These are phyloP conservation scores for Diaporthe vexans DNA, from an alignment of 2,329 filamentous ascomycete species.

Conservation along the genomic window DNA sequence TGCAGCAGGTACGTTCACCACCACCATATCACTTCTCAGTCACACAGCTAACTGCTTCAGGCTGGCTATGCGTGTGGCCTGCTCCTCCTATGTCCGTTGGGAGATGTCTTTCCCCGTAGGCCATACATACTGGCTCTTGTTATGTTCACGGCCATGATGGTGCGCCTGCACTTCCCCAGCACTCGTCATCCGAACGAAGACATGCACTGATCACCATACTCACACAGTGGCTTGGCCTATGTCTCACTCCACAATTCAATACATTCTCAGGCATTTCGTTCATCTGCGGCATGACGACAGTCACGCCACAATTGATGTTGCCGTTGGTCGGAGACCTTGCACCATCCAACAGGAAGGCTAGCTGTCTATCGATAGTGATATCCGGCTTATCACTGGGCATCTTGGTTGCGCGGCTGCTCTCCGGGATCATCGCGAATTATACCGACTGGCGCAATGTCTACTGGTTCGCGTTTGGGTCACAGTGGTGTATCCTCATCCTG, in stretches of 20 bases:
- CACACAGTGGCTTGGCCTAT: slow-evolving; percentile 75
- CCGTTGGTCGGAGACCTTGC: slow-evolving; percentile 85
- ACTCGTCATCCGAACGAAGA: neutral
- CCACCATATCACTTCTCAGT: too few species aligned
- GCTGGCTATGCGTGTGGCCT: slow-evolving; percentile 83
- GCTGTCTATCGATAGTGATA: slow-evolving; percentile 80
- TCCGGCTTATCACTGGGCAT: slow-evolving; percentile 83
- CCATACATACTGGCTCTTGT: slow-evolving; percentile 78
- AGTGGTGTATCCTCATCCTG: slow-evolving; percentile 74
- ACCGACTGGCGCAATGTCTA: slow-evolving; percentile 83
- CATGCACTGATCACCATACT: neutral
- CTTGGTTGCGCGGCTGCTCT: slow-evolving; percentile 80
- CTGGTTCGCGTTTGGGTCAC: slow-evolving; percentile 81
- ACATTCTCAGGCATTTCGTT: slow-evolving; percentile 80
- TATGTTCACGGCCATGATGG: slow-evolving; percentile 76
- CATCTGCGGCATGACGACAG: slow-evolving; percentile 81
- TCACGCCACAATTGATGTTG: slow-evolving; percentile 85
- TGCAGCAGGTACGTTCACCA: slow-evolving; percentile 68
- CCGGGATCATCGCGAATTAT: slow-evolving; percentile 81
- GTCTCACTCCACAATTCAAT: slow-evolving; percentile 74
- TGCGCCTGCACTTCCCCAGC: slow-evolving; percentile 52
- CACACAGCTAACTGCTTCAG: neutral
- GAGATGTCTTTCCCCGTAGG: slow-evolving; percentile 77
- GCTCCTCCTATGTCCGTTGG: slow-evolving; percentile 81
- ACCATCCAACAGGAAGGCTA: slow-evolving; percentile 75